These are phyloP conservation scores for Apophysomyces trapeziformis DNA, from an alignment of 371 early-diverging fungal species.

Conservation along the genomic window DNA sequence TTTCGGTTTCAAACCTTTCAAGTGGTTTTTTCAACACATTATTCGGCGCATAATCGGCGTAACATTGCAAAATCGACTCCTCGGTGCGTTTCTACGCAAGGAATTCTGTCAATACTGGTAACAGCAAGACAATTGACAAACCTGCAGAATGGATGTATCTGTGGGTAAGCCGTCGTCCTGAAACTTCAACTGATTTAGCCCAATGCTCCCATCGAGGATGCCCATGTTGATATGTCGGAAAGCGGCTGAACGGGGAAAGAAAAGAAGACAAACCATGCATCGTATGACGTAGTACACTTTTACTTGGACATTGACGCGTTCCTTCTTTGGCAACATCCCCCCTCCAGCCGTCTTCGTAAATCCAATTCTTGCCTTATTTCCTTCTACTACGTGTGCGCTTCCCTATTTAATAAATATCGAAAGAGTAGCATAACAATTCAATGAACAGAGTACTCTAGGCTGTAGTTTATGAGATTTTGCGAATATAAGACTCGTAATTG, in stretches of 20 bases:
- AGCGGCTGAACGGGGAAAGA: constrained; percentile 1
- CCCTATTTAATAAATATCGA: too few relatives aligned
- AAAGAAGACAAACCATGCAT: constrained; percentile 14
- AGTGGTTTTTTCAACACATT: constrained; percentile 26
- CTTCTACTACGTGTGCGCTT: too few relatives aligned
- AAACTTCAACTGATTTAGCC: constrained; percentile 30
- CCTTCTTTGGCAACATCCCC: too few relatives aligned
- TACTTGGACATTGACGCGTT: too few relatives aligned
- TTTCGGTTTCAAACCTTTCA: constrained; percentile 23
- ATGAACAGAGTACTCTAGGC: too few relatives aligned
- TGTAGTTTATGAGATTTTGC: too few relatives aligned
- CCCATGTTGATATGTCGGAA: constrained; percentile 26
- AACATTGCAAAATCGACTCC: constrained; percentile 37
- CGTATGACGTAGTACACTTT: too few relatives aligned
- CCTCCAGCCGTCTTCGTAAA: too few relatives aligned
- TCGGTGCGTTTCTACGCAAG: constrained; percentile 37
- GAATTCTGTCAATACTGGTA: background rate
- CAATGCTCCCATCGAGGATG: constrained; percentile 32
- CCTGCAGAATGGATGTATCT: constrained; percentile 60
- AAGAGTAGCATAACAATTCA: too few relatives aligned
- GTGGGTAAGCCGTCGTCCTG: constrained; percentile 56
- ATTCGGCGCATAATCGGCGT: constrained; percentile 38
- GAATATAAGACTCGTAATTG: too few relatives aligned
- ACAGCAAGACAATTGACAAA: constrained; percentile 17
- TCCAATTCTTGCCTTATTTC: too few relatives aligned